These are phyloP conservation scores for Pseudocercospora cruenta DNA, from an alignment of 2,329 filamentous ascomycete species.

Conservation along the genomic window DNA sequence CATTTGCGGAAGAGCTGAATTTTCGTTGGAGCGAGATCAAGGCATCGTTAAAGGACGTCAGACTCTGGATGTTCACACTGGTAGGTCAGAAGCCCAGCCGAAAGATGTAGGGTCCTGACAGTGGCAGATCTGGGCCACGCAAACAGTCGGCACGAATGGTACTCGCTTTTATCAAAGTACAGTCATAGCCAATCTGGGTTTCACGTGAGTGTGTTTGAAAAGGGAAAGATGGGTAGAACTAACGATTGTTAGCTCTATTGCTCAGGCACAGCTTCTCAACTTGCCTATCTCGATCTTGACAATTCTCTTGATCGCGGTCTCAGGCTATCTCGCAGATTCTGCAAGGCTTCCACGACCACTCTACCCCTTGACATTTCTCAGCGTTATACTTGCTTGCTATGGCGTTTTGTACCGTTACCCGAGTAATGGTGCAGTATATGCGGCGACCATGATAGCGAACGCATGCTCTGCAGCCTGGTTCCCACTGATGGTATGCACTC, in stretches of 20 bases:
- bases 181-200: slow-evolving; percentile 37
- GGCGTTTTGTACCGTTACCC: slow-evolving; percentile 8
- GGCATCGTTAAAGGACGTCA: slow-evolving; percentile 44
- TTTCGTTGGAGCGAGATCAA: slow-evolving; percentile 48
- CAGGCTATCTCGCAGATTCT: slow-evolving; percentile 16
- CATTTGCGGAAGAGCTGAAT: slow-evolving; percentile 45
- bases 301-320: slow-evolving; percentile 16
- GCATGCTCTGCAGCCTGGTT: slow-evolving; percentile 6
- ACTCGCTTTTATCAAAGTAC: slow-evolving; percentile 50
- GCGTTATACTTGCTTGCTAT: slow-evolving; percentile 11
- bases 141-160: slow-evolving; percentile 52
- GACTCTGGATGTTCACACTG: slow-evolving; percentile 51
- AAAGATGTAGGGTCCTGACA: neutral
- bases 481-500: slow-evolving; percentile 3
- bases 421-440: slow-evolving; percentile 8
- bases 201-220: slow-evolving; percentile 11
- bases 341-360: slow-evolving; percentile 6
- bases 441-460: slow-evolving; percentile 9
- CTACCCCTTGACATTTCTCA: slow-evolving; percentile 9
- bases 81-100: neutral
- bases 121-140: slow-evolving; percentile 48
- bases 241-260: slow-evolving; percentile 12
- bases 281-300: slow-evolving; percentile 21
- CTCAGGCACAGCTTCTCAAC: slow-evolving; percentile 22
- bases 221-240: neutral